Base-by-base conservation (phyloP, 1,284 basidiomycete genomes). In the Cerioporus squamosus region DNA sequence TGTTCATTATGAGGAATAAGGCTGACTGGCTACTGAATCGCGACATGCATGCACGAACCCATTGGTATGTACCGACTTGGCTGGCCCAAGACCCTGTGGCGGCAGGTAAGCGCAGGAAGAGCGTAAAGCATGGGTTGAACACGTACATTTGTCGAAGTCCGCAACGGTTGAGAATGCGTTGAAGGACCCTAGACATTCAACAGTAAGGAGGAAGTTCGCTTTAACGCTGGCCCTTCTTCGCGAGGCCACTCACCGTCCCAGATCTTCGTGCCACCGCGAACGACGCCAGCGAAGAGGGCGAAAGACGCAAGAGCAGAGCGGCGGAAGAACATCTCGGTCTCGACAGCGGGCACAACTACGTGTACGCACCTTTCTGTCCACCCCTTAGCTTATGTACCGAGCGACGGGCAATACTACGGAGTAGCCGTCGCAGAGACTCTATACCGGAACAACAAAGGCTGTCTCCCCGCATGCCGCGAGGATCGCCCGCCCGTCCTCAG, bases 51-150 rank as follows among this genome's bases (percentile, higher is more conserved):
- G 18, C 51, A 44, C 68, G 61, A 65, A 81, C 80, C 82, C 84
- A 86, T 75, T 86, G 85, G 69, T 85, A 86, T 49, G 76, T 72
- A 36, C 81, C 82, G 47, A 84, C 81, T 72, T 82, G 71, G 70
- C 78, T 80, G n/a, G 79, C 73, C 80, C 81, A 86, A 14, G 81
- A 81, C 84, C 84, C 84, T 85, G 57, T 18, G 24, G 29, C 23
- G 18, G 17, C 15, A 40, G 9, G 3, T 51, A 5, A 42, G 40
- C 40, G 26, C 26, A 29, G 9, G 26, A 29, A 5, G 15, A n/a
- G n/a, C n/a, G n/a, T n/a, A n/a, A 5, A 9, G n/a, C 40, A 42
- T 42, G 15, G 7, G n/a, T 3, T n/a, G 7, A 18, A 15, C 5
- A 68, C 77, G 58, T 62, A 82, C 84, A 86, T 59, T 79, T 75